Base-by-base conservation (phyloP, 495 filamentous ascomycete genomes). In the Amniculicola lignicola region DNA sequence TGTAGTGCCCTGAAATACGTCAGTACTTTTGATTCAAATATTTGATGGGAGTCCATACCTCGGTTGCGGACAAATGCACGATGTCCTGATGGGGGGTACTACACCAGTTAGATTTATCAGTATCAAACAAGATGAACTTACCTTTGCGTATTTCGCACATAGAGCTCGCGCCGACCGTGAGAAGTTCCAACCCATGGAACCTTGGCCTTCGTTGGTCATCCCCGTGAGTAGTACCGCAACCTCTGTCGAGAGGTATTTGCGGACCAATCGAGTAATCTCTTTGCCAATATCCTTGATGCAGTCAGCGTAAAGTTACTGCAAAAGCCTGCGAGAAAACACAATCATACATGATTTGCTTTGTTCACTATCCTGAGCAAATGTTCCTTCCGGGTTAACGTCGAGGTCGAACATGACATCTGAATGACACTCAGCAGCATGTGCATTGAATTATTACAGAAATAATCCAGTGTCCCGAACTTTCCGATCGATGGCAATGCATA, bases 301-400 rank as follows among this genome's bases (percentile, higher is more conserved):
- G n/a, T 35, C 29, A n/a, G 7, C 29, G n/a, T n/a, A n/a, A n/a
- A 35, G 29, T 35, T 7, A 7, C 7, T 10, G 37, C 37, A 11
- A 10, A 40, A 18, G 6, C 18, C 10, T 18, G 2, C 3, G 7
- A 28, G 6, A 25, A 2, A 47, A 6, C 2, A 47, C n/a, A 16
- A 11, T 6, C 10, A 4, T 49, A 49, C 45, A n/a, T 49, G 21
- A 4, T 18, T 18, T 12, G 48, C 33, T n/a, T 27, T 1, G 3
- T 15, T 24, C 11, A 51, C 33, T 23, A 39, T 51, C 14, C 21
- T 27, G 4, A 23, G 6, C 33, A 51, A 23, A 28, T 51, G 16
- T n/a, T 51, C 48, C 19, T 51, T 51, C 16, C 48, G 31, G 3
- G 16, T 28, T 7, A 51, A 16, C 3, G 10, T 40, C 11, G 48